These are phyloP conservation scores for Phytopythium cucurbitacearum DNA, from an alignment of 352 stramenopile species.

Conservation along the genomic window DNA sequence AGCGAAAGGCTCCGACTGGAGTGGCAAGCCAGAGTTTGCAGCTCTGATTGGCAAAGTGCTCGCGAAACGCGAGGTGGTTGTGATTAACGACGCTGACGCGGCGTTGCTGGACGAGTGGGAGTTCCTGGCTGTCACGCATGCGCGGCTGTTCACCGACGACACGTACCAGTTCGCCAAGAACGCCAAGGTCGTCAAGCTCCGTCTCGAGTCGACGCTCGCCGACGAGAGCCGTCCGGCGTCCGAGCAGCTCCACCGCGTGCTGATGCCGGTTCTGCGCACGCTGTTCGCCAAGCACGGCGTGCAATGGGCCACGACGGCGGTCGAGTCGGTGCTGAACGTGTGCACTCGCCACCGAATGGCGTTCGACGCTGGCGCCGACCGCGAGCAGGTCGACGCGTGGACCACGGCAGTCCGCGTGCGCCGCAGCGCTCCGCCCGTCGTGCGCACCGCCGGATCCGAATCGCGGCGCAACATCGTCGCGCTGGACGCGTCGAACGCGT, in stretches of 20 bases:
- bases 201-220: slow-evolving; percentile 31
- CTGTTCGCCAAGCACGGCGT: slow-evolving; percentile 44
- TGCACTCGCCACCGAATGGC: slow-evolving; percentile 47
- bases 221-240: neutral
- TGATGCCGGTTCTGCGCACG: slow-evolving; percentile 66
- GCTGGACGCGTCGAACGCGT: slow-evolving; percentile 16
- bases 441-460: slow-evolving; percentile 44
- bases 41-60: slow-evolving; percentile 38
- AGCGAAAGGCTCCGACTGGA: slow-evolving; percentile 33
- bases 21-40: slow-evolving; percentile 51
- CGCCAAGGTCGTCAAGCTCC: slow-evolving; percentile 50
- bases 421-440: slow-evolving; percentile 26
- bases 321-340: slow-evolving; percentile 50
- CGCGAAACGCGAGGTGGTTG: slow-evolving; percentile 14
- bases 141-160: slow-evolving; percentile 75
- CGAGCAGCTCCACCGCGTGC: slow-evolving; percentile 18
- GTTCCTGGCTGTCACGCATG: slow-evolving; percentile 52
- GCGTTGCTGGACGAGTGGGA: slow-evolving; percentile 39
- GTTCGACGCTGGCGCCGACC: slow-evolving; percentile 36
- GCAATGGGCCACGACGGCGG: slow-evolving; percentile 55
- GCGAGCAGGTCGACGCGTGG: slow-evolving; percentile 60
- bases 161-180: slow-evolving; percentile 77
- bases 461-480: slow-evolving; percentile 63
- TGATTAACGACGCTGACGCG: slow-evolving; percentile 6
- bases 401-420: slow-evolving; percentile 54